Base-by-base conservation (phyloP, 2,329 filamentous ascomycete species). In the Xylariaceae sp. region DNA sequence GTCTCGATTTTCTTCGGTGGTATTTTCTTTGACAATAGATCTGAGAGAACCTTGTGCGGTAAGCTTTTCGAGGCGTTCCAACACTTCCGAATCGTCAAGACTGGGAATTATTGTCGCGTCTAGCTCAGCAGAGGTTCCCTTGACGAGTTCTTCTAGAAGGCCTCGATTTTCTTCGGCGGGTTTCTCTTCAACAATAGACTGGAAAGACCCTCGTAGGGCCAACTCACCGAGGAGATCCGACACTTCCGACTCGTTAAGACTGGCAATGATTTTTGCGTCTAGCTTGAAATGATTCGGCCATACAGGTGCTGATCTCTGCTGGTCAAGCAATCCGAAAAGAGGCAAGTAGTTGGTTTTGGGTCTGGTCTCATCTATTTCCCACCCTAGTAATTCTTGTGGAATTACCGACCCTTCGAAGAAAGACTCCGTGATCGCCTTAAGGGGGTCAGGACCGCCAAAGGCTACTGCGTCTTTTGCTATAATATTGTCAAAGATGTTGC, bases 231-330 rank as follows among this genome's bases (percentile, higher is more conserved):
- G n/a, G 4, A 49, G 29, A 16, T 44, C 28, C 6, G 1, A 4
- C 4, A 56, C 19, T 50, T 63, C 60, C 1, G 23, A n/a, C 24
- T 11, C 3, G 17, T 14, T 3, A 41, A 56, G 46, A 2, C 11
- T 6, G 4, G 3, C 19, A n/a, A 61, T n/a, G 3, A 21, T 21
- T 9, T 39, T 21, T 12, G 6, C 34, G 4, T 50, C n/a, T 4
- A 61, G 17, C 9, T 41, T 19, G 23, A 62, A 62, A 39, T 62
- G 57, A n/a, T 28, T 44, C 11, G 33, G 23, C 48, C 53, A 60
- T 8, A 43, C 29, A 6, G 3, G 2, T 3, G 19, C 9, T 28
- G 34, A n/a, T 29, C 41, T 37, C n/a, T 51, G n/a, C 11, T 51
- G 14, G 12, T 45, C 7, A 37, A 59, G 47, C 1, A 43, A n/a